Evolutionary conservation across 305 asterid species (phyloP).

Genomic region (Ilex paraguariensis): DNA sequence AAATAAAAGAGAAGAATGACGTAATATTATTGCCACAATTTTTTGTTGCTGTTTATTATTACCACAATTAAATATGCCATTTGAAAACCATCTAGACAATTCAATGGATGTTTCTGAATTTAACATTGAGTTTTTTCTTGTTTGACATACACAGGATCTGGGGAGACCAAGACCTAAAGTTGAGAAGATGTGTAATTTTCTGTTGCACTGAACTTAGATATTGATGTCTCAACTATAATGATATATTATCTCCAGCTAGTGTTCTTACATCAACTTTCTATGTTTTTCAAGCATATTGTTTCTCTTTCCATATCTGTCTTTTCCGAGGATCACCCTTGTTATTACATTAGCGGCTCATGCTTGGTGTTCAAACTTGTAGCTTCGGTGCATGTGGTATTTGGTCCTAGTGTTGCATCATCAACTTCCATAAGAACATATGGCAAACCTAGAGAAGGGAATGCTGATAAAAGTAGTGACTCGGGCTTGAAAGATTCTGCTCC

Average conservation of each 20-base stretch:
- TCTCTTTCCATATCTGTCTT: too few relatives aligned
- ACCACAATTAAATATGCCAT: too few relatives aligned
- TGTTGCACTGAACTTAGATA: constrained; percentile 8
- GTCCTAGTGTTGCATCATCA: constrained; percentile 35
- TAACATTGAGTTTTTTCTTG: constrained; percentile 4
- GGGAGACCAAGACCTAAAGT: constrained; percentile 26
- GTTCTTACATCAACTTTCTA: too few relatives aligned
- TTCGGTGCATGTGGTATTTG: constrained; percentile 40
- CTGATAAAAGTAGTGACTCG: constrained; percentile 15
- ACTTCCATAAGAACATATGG: constrained; percentile 31
- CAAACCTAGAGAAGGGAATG: constrained; percentile 23
- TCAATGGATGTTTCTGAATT: constrained; percentile 13
- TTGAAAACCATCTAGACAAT: not conserved
- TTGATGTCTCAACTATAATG: not conserved
- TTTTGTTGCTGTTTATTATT: too few relatives aligned
- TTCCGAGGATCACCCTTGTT: too few relatives aligned
- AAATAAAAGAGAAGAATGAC: too few relatives aligned
- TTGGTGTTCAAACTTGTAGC: constrained; percentile 29
- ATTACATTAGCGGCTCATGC: constrained; percentile 10
- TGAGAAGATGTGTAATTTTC: constrained; percentile 52
- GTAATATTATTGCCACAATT: too few relatives aligned
- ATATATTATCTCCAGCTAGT: too few relatives aligned
- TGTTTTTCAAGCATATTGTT: too few relatives aligned
- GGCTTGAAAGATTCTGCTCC: constrained; percentile 20
- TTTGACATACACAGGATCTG: constrained; percentile 32